Evolutionary conservation across 75 land plant species (phyloP).

Genomic region (Pinus tabuliformis): DNA sequence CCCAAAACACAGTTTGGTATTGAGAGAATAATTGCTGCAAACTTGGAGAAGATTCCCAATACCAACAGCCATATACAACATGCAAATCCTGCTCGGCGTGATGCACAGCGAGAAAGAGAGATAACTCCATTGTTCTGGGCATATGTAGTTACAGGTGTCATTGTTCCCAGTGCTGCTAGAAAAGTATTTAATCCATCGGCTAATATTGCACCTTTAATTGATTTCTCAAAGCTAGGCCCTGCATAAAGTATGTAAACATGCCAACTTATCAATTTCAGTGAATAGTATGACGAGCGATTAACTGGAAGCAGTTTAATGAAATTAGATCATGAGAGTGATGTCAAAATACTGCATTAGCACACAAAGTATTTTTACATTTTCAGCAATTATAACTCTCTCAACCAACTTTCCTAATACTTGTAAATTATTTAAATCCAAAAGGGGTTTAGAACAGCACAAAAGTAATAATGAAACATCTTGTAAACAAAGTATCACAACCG

Average conservation of each 20-base stretch:
- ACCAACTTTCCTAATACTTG: no score
- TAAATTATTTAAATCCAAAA: background rate
- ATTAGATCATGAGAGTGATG: no score
- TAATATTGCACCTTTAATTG: slow-evolving; percentile 33
- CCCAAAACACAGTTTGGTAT: slow-evolving; percentile 39
- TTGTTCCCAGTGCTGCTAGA: slow-evolving; percentile 34
- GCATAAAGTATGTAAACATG: background rate
- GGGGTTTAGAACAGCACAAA: no score
- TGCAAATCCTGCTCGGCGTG: slow-evolving; percentile 35
- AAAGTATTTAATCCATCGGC: slow-evolving; percentile 44
- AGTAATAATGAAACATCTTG: no score
- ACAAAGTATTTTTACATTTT: no score
- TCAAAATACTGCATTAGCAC: no score
- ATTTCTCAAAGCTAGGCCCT: slow-evolving; percentile 31
- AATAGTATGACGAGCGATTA: background rate
- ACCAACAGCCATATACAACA: slow-evolving; percentile 36
- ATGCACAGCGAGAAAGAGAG: slow-evolving; percentile 42
- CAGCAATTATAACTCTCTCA: no score
- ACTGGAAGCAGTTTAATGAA: background rate
- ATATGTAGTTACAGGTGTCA: slow-evolving; percentile 33
- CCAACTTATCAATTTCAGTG: background rate
- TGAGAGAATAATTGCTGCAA: slow-evolving; percentile 32
- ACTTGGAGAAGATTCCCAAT: slow-evolving; percentile 31
- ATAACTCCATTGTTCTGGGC: slow-evolving; percentile 52
- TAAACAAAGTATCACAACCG: no score